phyloP scores from a whole-genome alignment of 257 asterid species.

The Mentha longifolia region DNA sequence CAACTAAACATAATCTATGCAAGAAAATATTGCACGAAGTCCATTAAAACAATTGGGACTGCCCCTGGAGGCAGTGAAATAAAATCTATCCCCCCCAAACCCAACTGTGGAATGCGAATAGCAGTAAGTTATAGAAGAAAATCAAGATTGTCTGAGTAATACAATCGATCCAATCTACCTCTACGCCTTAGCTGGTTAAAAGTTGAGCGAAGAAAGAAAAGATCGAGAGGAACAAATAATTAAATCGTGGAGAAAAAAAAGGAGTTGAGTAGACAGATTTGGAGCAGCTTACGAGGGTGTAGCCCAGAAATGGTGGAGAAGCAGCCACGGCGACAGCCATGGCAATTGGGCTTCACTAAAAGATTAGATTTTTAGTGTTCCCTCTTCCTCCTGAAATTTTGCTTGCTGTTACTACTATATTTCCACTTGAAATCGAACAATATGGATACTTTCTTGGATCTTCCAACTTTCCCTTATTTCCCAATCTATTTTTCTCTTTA shows the following conservation, averaged over 20 bases:
- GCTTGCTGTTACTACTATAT: neutral
- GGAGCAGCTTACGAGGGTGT: conserved; percentile 50
- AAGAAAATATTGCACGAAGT: neutral
- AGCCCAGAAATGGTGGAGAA: conserved; percentile 67
- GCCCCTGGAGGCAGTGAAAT: too few species aligned
- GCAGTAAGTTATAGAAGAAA: conserved; percentile 2
- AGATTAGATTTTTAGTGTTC: conserved; percentile 22
- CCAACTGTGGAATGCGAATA: neutral
- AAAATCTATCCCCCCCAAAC: neutral
- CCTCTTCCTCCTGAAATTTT: too few species aligned
- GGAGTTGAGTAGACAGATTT: neutral
- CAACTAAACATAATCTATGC: neutral
- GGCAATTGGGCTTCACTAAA: conserved; percentile 31
- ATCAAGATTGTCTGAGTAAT: conserved; percentile 7
- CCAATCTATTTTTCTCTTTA: too few species aligned
- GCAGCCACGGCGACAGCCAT: conserved; percentile 72
- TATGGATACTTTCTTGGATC: neutral
- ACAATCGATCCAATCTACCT: conserved; percentile 1
- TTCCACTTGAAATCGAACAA: neutral
- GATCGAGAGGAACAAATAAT: neutral
- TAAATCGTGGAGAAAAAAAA: neutral
- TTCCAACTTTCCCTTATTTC: too few species aligned
- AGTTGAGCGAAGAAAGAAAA: neutral
- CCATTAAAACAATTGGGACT: too few species aligned
- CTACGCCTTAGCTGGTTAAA: neutral